Base-by-base conservation (phyloP, 805 yeast genomes). In the Ascoidea tarda region DNA sequence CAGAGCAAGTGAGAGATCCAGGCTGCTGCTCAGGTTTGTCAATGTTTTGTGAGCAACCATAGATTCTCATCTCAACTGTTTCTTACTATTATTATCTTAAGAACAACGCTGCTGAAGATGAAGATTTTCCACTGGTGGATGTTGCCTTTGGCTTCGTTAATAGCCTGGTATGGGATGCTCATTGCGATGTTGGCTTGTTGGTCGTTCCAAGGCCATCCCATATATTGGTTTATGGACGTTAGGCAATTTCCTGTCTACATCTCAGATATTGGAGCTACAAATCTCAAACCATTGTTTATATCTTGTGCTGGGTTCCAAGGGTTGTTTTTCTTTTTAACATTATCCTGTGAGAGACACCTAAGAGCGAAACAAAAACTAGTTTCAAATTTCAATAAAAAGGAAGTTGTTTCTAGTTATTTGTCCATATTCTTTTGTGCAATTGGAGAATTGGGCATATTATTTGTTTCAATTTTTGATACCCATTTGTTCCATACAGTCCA, bases 111-210 rank as follows among this genome's bases (percentile, higher is more conserved):
- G 28, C 14, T 14, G 14, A 77, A 71, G 71, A 44, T 70, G 5
- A 66, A 68, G 14, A 68, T 75, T 60, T 78, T 75, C 54, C 44
- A 38, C 14, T 38, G 14, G 8, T 38, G 44, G 44, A 38, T 77
- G 38, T 68, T 89, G 45, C 96, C 96, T 3, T 66, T 88, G 47
- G 60, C 81, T 2, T 77, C 87, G 1, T 68, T 79, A 51, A 65
- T 81, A 1, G 82, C 81, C 14, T 90, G 97, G 97, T 85, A 89
- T 80, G 96, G 86, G 4, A 87, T 88, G 96, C 76, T 90, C 8
- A 81, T 84, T 5, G 87, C 96, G 5, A 69, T 91, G 77, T 62
- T 90, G 57, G 65, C 75, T 1, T 76, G 81, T 58, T 90, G 97
- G 97, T 78, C 84, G 2, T 75, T 71, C 4, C 87, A 87, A 62